Percentiles rank a stretch among this genome's conserved stretches.
Evolutionary conservation across 208 protist genomes (phyloP).

Genomic region (Leishmania gerbilli): DNA sequence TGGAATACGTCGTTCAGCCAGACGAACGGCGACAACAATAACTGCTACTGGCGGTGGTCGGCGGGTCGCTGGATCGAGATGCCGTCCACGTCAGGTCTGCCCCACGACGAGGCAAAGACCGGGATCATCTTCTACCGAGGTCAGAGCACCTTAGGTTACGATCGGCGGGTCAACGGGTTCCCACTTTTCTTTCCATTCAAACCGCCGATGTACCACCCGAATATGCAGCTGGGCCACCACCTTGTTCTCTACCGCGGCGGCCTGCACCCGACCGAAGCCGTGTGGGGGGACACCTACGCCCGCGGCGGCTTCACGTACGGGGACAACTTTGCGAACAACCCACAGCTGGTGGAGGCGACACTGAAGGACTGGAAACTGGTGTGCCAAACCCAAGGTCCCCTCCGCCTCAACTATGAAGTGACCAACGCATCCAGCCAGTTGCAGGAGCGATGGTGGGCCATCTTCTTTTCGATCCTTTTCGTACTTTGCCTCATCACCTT

Average conservation of each 20-base stretch:
- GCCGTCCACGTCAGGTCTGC: constrained; percentile 7
- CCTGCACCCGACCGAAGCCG: neutral
- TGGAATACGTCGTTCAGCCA: neutral
- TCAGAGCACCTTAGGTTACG: neutral
- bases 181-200: constrained; percentile 1
- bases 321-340: neutral
- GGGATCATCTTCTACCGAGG: constrained; percentile 28
- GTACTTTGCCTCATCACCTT: constrained; percentile 31
- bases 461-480: constrained; percentile 31
- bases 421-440: constrained; percentile 7
- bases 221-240: constrained; percentile 16
- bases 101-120: neutral
- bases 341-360: neutral
- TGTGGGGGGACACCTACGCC: constrained; percentile 29
- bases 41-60: constrained; percentile 37
- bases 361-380: constrained; percentile 15
- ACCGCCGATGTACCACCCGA: neutral
- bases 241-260: constrained; percentile 13
- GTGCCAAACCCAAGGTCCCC: constrained; percentile 28
- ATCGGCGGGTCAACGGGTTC: constrained; percentile 10
- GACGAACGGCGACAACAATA: neutral
- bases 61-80: constrained; percentile 25
- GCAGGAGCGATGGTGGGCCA: constrained; percentile 34
- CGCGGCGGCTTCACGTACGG: constrained; percentile 35
- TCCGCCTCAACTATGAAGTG: constrained; percentile 21